These are phyloP conservation scores for Pleurotus tuoliensis DNA, from an alignment of 768 basidiomycete genomes.

Conservation along the genomic window DNA sequence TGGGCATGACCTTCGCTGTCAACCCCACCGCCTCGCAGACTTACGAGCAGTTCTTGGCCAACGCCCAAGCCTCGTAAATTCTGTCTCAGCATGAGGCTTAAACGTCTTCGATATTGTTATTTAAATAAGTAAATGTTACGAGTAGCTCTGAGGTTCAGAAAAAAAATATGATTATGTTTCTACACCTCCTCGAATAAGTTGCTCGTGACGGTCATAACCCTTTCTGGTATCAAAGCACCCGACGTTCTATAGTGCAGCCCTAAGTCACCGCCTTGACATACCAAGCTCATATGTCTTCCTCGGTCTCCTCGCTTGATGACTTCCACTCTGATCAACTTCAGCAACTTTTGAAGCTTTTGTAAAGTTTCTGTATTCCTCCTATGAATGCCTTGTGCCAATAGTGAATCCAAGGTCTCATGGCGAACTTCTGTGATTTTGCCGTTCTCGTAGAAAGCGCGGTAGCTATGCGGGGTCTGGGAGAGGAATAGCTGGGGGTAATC, in stretches of 20 bases:
- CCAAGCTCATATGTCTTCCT: constrained; percentile 47
- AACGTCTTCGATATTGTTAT: no score
- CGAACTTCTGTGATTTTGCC: constrained; percentile 47
- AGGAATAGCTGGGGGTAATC: constrained; percentile 65
- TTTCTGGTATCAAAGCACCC: no score
- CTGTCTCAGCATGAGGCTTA: not conserved
- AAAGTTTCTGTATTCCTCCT: constrained; percentile 27
- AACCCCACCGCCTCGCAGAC: not conserved
- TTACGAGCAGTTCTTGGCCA: not conserved
- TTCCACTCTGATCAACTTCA: constrained; percentile 41
- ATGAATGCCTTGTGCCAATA: constrained; percentile 28
- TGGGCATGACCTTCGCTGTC: not conserved
- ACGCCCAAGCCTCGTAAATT: not conserved
- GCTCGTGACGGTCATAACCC: no score
- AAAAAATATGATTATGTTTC: no score
- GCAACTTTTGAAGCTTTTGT: constrained; percentile 34
- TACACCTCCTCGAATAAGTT: no score
- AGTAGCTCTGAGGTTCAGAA: no score
- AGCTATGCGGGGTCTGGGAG: constrained; percentile 61
- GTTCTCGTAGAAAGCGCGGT: constrained; percentile 51
- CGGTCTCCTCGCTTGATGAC: constrained; percentile 50
- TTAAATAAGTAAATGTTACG: no score
- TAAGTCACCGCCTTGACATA: constrained; percentile 43
- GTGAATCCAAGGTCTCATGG: constrained; percentile 38
- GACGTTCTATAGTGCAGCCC: constrained; percentile 44